Conservation (phyloP, 1,139 yeast genomes). For the Saccharomyces hybrid region DNA sequence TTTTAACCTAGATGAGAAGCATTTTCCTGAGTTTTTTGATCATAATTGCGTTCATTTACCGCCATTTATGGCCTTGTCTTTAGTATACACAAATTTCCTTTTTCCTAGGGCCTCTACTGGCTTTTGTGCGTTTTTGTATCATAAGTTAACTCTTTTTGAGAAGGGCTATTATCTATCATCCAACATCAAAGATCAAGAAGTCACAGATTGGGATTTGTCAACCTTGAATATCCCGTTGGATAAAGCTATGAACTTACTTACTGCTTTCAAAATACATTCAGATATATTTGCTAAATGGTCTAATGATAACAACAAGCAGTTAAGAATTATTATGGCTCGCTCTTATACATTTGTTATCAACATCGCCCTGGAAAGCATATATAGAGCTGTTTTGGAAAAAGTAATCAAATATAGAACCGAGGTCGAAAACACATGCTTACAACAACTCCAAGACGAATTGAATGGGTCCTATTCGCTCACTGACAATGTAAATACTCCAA, state of each 20-base stretch:
- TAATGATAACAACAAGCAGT: conserved; percentile 3
- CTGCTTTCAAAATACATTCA: conserved; percentile 12
- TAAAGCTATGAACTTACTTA: conserved; percentile 9
- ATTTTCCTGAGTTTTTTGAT: neutral
- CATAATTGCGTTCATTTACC: neutral
- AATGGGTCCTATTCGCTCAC: neutral
- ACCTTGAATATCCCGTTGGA: conserved; percentile 9
- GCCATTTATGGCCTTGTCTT: conserved; percentile 3
- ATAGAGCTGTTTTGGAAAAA: conserved; percentile 16
- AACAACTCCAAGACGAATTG: neutral
- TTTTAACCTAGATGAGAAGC: conserved; percentile 6
- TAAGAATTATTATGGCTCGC: conserved; percentile 8
- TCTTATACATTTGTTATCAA: conserved; percentile 12
- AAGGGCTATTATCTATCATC: conserved; percentile 8
- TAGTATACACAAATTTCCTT: neutral
- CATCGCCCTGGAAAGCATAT: conserved; percentile 14
- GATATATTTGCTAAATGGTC: conserved; percentile 13
- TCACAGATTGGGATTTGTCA: conserved; percentile 12
- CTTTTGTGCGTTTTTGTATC: conserved; percentile 15
- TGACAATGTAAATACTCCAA: neutral
- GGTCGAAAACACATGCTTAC: conserved; percentile 9
- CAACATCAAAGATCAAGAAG: conserved; percentile 1
- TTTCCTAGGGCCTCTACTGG: conserved; percentile 11
- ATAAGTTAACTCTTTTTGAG: conserved; percentile 17
- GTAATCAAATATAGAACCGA: conserved; percentile 16